Base-by-base conservation (phyloP, 108 stramenopile species). In the Cyclotella sp. region DNA sequence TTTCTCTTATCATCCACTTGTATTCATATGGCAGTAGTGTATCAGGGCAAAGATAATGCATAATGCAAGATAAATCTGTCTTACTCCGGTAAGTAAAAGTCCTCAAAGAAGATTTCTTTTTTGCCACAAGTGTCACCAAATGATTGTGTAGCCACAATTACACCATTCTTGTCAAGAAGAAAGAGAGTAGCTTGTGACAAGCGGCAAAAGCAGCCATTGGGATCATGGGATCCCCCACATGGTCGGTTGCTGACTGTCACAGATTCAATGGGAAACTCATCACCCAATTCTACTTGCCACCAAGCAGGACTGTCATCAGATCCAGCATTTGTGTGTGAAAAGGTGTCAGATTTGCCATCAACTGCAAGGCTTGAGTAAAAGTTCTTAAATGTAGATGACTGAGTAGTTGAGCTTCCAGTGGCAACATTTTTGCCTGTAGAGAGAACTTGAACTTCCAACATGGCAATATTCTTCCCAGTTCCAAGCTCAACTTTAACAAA, bases 291-390 rank as follows among this genome's bases (percentile, higher is more conserved):
- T 9, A 60, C 30, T 7, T 29, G 27, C 52, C 52, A 53, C 30
- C 27, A 60, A 9, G 29, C 59, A n/a, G 54, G 19, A 60, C 16
- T 60, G 11, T 9, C 28, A 8, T 26, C 30, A 10, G 52, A 53
- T n/a, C n/a, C 52, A 53, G 18, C 52, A 53, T 53, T 7, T 60
- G 59, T 60, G 59, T 29, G 59, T 9, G 27, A 29, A 29, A 60
- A 60, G 28, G 59, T 60, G 8, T n/a, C n/a, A n/a, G n/a, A n/a
- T n/a, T n/a, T n/a, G n/a, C n/a, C n/a, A n/a, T n/a, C n/a, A n/a
- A n/a, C 27, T 11, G 59, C 59, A 60, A 26, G 59, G 16, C 10
- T 8, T 29, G 59, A 24, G 8, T 34, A 24, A 13, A 60, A 60
- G 7, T 60, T 34, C 27, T 29, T 9, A 11, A 27, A 29, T 12